A percentile compares a stretch with the other conserved stretches of the same genome.
Evolutionary conservation across 306 rosid species (phyloP).

Genomic region (Glycine tomentella): DNA sequence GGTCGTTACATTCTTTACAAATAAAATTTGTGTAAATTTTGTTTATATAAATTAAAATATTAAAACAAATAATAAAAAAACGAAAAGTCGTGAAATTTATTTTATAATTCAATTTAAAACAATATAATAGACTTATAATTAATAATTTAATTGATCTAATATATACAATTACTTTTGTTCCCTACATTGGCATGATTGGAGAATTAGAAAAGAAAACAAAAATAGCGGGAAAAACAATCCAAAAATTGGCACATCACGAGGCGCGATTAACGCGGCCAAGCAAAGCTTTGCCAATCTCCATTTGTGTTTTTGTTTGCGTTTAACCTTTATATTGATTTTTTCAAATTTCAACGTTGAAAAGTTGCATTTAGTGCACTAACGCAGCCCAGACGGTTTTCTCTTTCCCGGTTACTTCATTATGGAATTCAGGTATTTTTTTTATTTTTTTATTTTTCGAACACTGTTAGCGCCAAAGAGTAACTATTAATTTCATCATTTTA

Average conservation of each 20-base stretch:
- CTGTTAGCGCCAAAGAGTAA: constrained; percentile 47
- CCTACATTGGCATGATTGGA: neutral
- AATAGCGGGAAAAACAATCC: constrained; percentile 41
- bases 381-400: neutral
- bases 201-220: constrained; percentile 7
- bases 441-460: constrained; percentile 48
- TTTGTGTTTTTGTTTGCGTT: neutral
- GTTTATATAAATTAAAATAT: no score
- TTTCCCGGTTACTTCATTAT: constrained; percentile 11
- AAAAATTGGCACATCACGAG: constrained; percentile 41
- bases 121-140: neutral
- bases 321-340: neutral
- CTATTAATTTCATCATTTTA: neutral
- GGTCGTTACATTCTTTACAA: no score
- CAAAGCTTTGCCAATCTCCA: neutral
- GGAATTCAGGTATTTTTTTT: neutral
- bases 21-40: no score
- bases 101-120: neutral
- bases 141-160: neutral
- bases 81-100: no score
- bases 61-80: no score
- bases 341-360: constrained; percentile 14
- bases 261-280: constrained; percentile 60
- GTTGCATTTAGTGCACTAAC: neutral
- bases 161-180: neutral